Base-by-base conservation (phyloP, 768 basidiomycete genomes). In the Podaxis sp. region DNA sequence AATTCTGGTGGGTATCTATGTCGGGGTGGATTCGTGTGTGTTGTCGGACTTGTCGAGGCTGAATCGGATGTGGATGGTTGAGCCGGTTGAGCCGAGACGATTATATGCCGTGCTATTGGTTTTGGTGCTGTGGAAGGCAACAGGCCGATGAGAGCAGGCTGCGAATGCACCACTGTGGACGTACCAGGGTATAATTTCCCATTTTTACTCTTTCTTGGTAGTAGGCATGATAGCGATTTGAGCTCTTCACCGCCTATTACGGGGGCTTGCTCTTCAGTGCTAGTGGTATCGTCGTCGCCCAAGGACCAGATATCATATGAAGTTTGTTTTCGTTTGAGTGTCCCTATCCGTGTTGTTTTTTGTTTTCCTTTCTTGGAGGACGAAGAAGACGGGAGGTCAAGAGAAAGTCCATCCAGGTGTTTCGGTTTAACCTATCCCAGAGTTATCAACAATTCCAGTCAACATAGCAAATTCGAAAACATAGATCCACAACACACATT, bases 281-380 rank as follows among this genome's bases (percentile, higher is more conserved):
- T 6, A 9, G 24, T 33, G 36, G 76, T 72, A 24, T 75, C 76
- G 19, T 76, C 77, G 15, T 79, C 76, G 1, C 80, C 84, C 15
- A 89, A 66, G 19, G 82, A 81, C 89, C 89, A 92, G 6, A 91
- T 74, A 64, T 90, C 88, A 64, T 85, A 90, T 0, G 79, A 73
- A 2, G 78, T 73, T 38, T 79, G 73, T 69, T 89, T 91, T 25
- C 81, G 78, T 12, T 78, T 74, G 22, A 92, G 63, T 2, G 71
- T 72, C 0, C 85, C 89, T 3, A 88, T 65, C 17, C 76, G 78
- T 3, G 74, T 71, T 4, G 74, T 82, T 55, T 68, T 66, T 6
- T n/a, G 40, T 36, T 61, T 61, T 8, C 41, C 33, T 55, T 43
- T 58, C 33, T 2, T 15, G 9, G 52, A 29, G 19, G 79, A 74